Base-by-base conservation (phyloP, 768 basidiomycete species). In the Pleurotus eryngii region DNA sequence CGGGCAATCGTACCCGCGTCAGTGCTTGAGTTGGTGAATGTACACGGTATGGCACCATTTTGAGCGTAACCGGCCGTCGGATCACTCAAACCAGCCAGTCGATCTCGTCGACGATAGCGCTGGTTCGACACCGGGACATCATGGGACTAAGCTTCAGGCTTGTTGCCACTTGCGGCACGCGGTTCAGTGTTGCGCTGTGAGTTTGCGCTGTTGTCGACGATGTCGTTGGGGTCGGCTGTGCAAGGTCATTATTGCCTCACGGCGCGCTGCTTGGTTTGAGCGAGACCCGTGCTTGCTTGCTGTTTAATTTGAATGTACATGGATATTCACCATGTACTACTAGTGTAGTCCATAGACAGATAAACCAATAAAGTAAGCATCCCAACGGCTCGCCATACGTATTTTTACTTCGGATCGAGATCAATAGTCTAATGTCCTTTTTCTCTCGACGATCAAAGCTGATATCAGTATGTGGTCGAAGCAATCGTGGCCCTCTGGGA, bases 401-500 rank as follows among this genome's bases (percentile, higher is more conserved):
- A 30, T 30, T 30, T 30, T 30, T 30, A 35, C 30, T 11, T 8
- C 8, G 27, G 49, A 12, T 17, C 27, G 9, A 17, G 27, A n/a
- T 38, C 24, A 56, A 27, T 46, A 47, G 12, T 45, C 42, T 26
- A 56, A 40, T 9, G 65, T 70, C 58, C 74, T 60, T 66, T 77
- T 77, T 45, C 78, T 62, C 57, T 77, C 74, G 1, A 79, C 68
- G 8, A 79, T 68, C 24, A 81, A 61, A 2, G 76, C 74, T 2
- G 76, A 78, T 5, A 80, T 54, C 1, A 80, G 59, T 42, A 80
- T 77, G 49, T 80, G 75, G 57, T 79, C 79, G 59, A 81, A 72
- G 39, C 67, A 65, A 50, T 70, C 71, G 55, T 78, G 76, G 3
- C 76, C 79, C 55, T 74, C 70, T 0, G 79, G 77, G 55, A 77